Evolutionary conservation across 768 basidiomycete genomes (phyloP).

Genomic region (Symmetrospora coprosmae): DNA sequence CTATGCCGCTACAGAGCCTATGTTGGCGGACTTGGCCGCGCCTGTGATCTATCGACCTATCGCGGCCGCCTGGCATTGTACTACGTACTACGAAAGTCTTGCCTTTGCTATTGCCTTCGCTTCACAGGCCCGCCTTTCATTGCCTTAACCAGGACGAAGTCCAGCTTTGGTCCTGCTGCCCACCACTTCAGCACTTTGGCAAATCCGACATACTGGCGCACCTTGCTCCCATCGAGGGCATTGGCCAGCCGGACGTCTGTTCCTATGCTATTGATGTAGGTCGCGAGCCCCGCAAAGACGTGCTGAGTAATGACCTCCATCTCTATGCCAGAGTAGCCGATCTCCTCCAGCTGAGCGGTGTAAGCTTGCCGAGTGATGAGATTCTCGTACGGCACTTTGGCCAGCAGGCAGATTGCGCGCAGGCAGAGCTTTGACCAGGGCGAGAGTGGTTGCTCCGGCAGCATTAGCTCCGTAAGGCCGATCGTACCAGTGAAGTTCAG

Average conservation of each 20-base stretch:
- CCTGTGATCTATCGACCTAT: too few species aligned
- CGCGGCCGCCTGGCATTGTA: too few species aligned
- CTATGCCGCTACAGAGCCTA: too few species aligned
- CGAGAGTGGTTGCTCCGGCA: slow-evolving; percentile 37
- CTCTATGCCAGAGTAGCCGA: slow-evolving; percentile 47
- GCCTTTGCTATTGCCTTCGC: too few species aligned
- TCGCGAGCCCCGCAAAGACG: slow-evolving; percentile 49
- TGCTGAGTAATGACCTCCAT: slow-evolving; percentile 48
- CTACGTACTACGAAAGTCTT: too few species aligned
- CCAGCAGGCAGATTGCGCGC: slow-evolving; percentile 35
- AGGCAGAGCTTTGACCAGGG: slow-evolving; percentile 25
- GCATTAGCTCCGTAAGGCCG: slow-evolving; percentile 49
- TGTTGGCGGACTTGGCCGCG: too few species aligned
- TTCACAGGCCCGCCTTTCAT: too few species aligned
- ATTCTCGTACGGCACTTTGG: slow-evolving; percentile 45
- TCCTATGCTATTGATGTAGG: slow-evolving; percentile 39
- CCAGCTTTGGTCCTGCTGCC: background rate
- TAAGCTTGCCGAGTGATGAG: slow-evolving; percentile 44
- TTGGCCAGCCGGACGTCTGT: background rate
- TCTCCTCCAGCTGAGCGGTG: slow-evolving; percentile 39
- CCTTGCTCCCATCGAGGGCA: background rate
- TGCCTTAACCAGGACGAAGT: slow-evolving; percentile 15
- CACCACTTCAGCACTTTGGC: slow-evolving; percentile 10
- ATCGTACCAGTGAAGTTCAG: slow-evolving; percentile 46
- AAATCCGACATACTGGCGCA: slow-evolving; percentile 1